Evolutionary conservation across 345 rosid species (phyloP), one percentile per base, ranked within the genome.

Genomic region (Aethionema arabicum): DNA sequence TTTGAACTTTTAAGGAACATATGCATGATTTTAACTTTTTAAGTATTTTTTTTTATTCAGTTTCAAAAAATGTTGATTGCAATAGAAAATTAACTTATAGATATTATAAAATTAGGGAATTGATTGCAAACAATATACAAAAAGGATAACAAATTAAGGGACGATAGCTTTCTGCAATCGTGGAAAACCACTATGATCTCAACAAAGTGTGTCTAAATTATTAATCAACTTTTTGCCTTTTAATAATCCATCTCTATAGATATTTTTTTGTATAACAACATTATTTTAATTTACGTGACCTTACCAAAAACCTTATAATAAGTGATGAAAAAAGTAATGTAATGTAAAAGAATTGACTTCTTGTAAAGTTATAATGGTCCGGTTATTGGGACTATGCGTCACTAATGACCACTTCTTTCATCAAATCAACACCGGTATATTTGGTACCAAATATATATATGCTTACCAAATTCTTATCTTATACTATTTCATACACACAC

Each of bases 161-260:
- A 37, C 56, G 53, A 60, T 29, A 38, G 43, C 43, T 32, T 46
- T 53, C n/a, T 54, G 39, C 52, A 14, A 69, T 61, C 52, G 68
- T 69, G 74, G 74, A 37, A 62, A 62, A 53, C 68, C 63, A 69
- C 68, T 47, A 47, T 62, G 52, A 55, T 61, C 41, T 31, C 36
- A 37, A 46, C 50, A 45, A 61, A 44, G 27, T 44, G 15, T 43
- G 59, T 16, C 41, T 42, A 9, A 3, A 16, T 40, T 52, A 52
- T 50, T 49, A 67, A 59, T 52, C 32, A 44, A 21, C 27, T 44
- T 8, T 8, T 5, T 32, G 47, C 50, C 32, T 7, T 27, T 58
- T 57, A 55, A 58, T 41, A 67, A 58, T 4, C 8, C 38, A 35
- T 5, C 7, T 5, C 38, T 2, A 35, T 5, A 35, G 7, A 35